These are phyloP conservation scores for Penicillium sp. DNA, from an alignment of 2,329 filamentous ascomycete genomes.

Conservation along the genomic window DNA sequence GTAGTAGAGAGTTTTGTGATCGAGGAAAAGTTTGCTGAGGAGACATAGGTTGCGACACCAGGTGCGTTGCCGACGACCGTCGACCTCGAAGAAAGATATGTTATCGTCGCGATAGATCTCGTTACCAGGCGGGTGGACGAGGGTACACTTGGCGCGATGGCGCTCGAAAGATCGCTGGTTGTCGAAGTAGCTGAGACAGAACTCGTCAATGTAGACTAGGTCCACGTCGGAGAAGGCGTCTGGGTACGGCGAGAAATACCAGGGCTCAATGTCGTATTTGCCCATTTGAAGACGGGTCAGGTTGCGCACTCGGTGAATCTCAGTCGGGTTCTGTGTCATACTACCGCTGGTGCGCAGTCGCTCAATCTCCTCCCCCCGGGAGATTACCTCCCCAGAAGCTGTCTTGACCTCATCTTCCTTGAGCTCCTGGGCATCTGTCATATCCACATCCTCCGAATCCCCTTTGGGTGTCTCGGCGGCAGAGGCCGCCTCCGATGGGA, in stretches of 20 bases:
- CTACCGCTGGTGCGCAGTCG: constrained; percentile 91
- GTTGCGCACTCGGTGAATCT: constrained; percentile 94
- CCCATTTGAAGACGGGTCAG: constrained; percentile 94
- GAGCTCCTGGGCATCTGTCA: constrained; percentile 40
- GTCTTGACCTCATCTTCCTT: constrained; percentile 42
- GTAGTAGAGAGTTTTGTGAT: constrained; percentile 97
- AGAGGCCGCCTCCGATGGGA: constrained; percentile 39
- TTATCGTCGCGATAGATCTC: constrained; percentile 94
- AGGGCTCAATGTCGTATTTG: constrained; percentile 85
- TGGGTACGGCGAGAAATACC: constrained; percentile 98
- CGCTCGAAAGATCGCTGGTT: constrained; percentile 78
- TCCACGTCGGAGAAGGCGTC: constrained; percentile 85
- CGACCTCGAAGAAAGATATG: constrained; percentile 95
- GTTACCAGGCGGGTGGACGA: constrained; percentile 92
- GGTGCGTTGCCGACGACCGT: constrained; percentile 94
- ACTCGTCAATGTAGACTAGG: constrained; percentile 94
- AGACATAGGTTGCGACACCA: constrained; percentile 98
- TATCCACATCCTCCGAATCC: constrained; percentile 43
- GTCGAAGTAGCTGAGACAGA: constrained; percentile 89
- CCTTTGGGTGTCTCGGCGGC: constrained; percentile 40
- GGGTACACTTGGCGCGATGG: constrained; percentile 84
- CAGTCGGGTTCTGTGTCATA: constrained; percentile 98
- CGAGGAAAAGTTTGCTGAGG: constrained; percentile 94
- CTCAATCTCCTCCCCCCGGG: constrained; percentile 88
- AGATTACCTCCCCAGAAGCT: constrained; percentile 43